A percentile compares a stretch with the other conserved stretches of the same genome.
Conservation (phyloP, 192 early-diverging fungal genomes). For the Coemansia sp. region DNA sequence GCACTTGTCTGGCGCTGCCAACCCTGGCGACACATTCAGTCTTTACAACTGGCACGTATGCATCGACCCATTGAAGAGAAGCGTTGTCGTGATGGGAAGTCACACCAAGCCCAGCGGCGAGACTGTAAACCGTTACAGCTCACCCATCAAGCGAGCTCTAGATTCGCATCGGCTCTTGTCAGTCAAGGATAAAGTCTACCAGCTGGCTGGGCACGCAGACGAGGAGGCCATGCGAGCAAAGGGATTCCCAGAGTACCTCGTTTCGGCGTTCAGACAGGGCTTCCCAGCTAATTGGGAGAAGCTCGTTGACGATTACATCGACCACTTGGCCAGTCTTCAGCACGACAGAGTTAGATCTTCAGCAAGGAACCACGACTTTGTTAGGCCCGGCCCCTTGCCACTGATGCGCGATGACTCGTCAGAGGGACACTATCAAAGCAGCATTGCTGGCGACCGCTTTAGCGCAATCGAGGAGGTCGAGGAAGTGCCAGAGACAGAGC, state of each 20-base stretch:
- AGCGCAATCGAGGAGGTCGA: slow-evolving; percentile 7
- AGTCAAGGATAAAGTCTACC: slow-evolving; percentile 23
- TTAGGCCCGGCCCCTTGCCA: neutral
- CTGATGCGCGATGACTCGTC: slow-evolving; percentile 6
- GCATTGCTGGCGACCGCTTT: slow-evolving; percentile 1
- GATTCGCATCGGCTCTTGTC: slow-evolving; percentile 20
- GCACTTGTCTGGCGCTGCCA: slow-evolving; percentile 17
- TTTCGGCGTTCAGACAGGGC: slow-evolving; percentile 28
- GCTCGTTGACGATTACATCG: slow-evolving; percentile 22
- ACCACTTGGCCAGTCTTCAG: neutral
- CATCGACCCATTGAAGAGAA: slow-evolving; percentile 18
- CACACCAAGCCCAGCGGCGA: slow-evolving; percentile 25
- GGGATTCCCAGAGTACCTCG: slow-evolving; percentile 35
- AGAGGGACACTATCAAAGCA: neutral
- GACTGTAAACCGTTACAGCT: slow-evolving; percentile 28
- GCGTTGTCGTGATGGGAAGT: slow-evolving; percentile 29
- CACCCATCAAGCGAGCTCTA: slow-evolving; percentile 20
- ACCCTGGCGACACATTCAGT: neutral
- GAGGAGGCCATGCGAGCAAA: slow-evolving; percentile 31
- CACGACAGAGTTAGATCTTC: neutral
- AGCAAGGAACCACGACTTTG: slow-evolving; percentile 4
- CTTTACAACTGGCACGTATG: slow-evolving; percentile 26
- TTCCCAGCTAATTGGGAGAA: slow-evolving; percentile 37
- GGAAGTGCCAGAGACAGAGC: neutral
- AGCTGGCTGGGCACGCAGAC: slow-evolving; percentile 27